Percentiles rank a stretch among this genome's conserved stretches.
Evolutionary conservation across 2,329 filamentous ascomycete genomes (phyloP).

Genomic region (Pyricularia grisea): DNA sequence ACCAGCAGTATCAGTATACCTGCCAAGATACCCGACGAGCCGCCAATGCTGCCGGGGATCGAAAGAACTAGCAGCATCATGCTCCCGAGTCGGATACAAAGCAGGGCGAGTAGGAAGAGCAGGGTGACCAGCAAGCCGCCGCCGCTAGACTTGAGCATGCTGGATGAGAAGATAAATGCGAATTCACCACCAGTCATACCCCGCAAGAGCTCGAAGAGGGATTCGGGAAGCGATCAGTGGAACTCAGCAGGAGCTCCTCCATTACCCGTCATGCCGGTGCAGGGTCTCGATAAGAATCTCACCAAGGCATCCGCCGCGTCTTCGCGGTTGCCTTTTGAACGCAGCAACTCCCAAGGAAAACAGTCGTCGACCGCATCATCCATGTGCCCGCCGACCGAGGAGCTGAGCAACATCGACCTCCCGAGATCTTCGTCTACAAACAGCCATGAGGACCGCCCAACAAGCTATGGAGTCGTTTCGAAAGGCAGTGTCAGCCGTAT

Average conservation of each 20-base stretch:
- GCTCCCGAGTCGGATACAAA: conserved; percentile 53
- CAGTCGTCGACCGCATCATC: conserved; percentile 42
- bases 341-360: conserved; percentile 38
- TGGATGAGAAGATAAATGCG: conserved; percentile 16
- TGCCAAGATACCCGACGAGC: conserved; percentile 32
- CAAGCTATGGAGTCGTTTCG: conserved; percentile 46
- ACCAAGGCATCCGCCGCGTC: conserved; percentile 14
- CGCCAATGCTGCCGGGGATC: conserved; percentile 51
- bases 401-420: conserved; percentile 32
- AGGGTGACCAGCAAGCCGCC: not conserved
- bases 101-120: conserved; percentile 34
- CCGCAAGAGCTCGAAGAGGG: conserved; percentile 62
- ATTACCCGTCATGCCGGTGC: not conserved
- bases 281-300: not conserved
- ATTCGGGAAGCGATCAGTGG: conserved; percentile 26
- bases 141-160: conserved; percentile 9
- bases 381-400: conserved; percentile 33
- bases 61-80: conserved; percentile 51
- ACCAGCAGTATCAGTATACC: conserved; percentile 33
- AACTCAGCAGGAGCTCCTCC: not conserved
- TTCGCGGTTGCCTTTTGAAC: conserved; percentile 46
- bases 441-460: conserved; percentile 34
- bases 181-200: conserved; percentile 46
- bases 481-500: conserved; percentile 48
- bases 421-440: conserved; percentile 16